phyloP scores from a whole-genome alignment of 2,329 filamentous ascomycete genomes.

The Diaporthe destruens region DNA sequence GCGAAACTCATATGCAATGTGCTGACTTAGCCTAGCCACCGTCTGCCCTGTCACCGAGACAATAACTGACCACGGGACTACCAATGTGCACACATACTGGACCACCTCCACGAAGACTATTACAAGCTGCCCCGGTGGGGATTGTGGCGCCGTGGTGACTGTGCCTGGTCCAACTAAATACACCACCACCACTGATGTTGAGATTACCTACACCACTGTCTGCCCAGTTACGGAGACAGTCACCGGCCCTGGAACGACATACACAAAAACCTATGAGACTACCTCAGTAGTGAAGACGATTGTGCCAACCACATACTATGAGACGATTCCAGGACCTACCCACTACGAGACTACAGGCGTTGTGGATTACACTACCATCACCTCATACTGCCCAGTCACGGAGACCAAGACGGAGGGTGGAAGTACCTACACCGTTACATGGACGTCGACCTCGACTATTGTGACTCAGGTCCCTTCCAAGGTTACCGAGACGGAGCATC shows the following conservation, averaged over 20 bases:
- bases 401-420: constrained; percentile 59
- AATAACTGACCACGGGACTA: constrained; percentile 54
- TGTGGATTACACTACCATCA: constrained; percentile 57
- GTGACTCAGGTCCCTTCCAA: constrained; percentile 35
- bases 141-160: constrained; percentile 53
- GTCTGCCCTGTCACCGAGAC: constrained; percentile 61
- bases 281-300: constrained; percentile 55
- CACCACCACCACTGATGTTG: constrained; percentile 50
- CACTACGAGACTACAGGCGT: constrained; percentile 53
- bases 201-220: constrained; percentile 54
- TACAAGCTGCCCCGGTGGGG: constrained; percentile 52
- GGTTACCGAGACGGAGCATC: constrained; percentile 17
- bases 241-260: constrained; percentile 54
- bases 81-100: constrained; percentile 56
- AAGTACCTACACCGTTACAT: constrained; percentile 54
- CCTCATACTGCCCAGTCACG: constrained; percentile 60
- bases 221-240: constrained; percentile 53
- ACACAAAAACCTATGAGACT: constrained; percentile 57
- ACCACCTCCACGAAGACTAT: constrained; percentile 60
- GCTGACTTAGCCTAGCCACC: constrained; percentile 54
- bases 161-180: constrained; percentile 51
- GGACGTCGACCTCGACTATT: constrained; percentile 53
- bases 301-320: constrained; percentile 49
- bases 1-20: neutral
- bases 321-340: constrained; percentile 51